These are phyloP conservation scores for Alliaria petiolata DNA, from an alignment of 345 rosid genomes.

Conservation along the genomic window DNA sequence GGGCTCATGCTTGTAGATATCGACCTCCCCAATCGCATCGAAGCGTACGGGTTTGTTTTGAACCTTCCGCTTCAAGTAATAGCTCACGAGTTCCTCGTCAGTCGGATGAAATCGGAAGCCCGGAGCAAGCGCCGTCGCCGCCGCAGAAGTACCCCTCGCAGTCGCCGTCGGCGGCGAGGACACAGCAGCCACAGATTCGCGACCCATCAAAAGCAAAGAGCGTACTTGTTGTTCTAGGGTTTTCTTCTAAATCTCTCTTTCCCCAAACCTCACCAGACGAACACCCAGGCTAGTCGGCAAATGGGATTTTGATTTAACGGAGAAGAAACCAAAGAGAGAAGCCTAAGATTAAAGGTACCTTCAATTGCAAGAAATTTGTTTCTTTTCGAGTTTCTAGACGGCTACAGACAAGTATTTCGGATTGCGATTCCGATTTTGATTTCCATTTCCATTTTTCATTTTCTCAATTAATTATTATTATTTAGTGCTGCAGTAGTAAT, in stretches of 20 bases:
- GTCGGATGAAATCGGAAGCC: constrained; percentile 96
- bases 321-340: constrained; percentile 41
- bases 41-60: constrained; percentile 60
- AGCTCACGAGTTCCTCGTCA: constrained; percentile 80
- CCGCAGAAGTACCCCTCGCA: neutral
- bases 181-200: constrained; percentile 26
- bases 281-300: constrained; percentile 14
- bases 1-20: constrained; percentile 86
- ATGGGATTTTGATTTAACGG: constrained; percentile 36
- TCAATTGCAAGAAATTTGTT: constrained; percentile 76
- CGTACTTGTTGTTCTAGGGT: constrained; percentile 17
- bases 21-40: constrained; percentile 73
- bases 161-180: constrained; percentile 26
- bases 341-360: constrained; percentile 41
- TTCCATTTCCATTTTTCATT: neutral
- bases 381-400: constrained; percentile 26
- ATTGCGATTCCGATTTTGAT: constrained; percentile 13
- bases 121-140: constrained; percentile 74
- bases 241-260: constrained; percentile 1
- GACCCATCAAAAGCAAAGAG: constrained; percentile 33
- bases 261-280: neutral
- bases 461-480: neutral
- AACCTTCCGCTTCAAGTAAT: constrained; percentile 87
- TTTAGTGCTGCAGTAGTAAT: constrained; percentile 12
- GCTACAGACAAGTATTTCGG: constrained; percentile 8